phyloP scores from a whole-genome alignment of 179 eudicot genomes.

The Camellia oleifera region DNA sequence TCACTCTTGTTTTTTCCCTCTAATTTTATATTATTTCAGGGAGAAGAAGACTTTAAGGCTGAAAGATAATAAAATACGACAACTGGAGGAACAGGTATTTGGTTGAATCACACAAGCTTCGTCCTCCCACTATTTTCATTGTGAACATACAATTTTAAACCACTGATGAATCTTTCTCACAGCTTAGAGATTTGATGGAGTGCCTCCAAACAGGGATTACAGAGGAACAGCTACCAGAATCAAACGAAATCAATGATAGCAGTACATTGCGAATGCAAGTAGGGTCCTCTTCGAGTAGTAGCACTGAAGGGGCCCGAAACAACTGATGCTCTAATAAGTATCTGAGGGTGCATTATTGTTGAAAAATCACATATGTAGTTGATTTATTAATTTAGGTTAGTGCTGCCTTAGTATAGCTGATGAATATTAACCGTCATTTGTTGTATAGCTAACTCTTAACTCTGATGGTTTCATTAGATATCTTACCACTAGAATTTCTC shows the following conservation, averaged over 20 bases:
- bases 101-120: neutral
- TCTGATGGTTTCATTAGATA: no score
- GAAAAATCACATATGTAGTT: neutral
- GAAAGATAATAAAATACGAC: constrained; percentile 57
- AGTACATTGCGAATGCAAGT: constrained; percentile 22
- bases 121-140: neutral
- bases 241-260: constrained; percentile 36
- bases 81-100: constrained; percentile 78
- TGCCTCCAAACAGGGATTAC: constrained; percentile 42
- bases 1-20: neutral
- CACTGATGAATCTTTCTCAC: constrained; percentile 7
- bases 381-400: neutral
- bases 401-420: neutral
- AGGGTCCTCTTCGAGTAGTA: constrained; percentile 24
- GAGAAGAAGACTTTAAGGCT: constrained; percentile 49
- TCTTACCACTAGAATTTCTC: no score
- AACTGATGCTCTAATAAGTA: constrained; percentile 21
- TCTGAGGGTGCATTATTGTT: neutral
- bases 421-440: neutral
- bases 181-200: constrained; percentile 56
- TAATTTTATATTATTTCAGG: constrained; percentile 32
- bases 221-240: constrained; percentile 30
- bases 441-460: neutral
- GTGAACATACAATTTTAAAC: neutral
- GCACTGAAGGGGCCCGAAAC: constrained; percentile 3